phyloP scores from a whole-genome alignment of 2,329 filamentous ascomycete genomes.

The Leptographium radiaticola region DNA sequence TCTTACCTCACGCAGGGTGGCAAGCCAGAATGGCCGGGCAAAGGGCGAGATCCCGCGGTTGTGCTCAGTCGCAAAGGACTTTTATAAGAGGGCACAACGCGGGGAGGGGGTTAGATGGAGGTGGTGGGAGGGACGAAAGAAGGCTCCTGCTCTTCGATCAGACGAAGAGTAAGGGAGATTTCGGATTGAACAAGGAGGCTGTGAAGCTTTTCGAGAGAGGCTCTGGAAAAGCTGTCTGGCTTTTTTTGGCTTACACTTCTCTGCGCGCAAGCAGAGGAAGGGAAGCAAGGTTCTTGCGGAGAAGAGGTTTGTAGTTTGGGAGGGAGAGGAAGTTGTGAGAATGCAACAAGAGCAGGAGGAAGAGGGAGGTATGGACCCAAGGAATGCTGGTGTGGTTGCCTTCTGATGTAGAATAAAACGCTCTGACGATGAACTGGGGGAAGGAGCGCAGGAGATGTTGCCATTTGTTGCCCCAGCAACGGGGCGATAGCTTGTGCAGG shows the following conservation, averaged over 20 bases:
- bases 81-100: conserved; percentile 11
- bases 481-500: neutral
- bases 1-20: conserved; percentile 65
- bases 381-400: conserved; percentile 9
- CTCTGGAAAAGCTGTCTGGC: neutral
- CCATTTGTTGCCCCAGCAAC: conserved; percentile 13
- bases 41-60: conserved; percentile 21
- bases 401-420: neutral
- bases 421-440: conserved; percentile 5
- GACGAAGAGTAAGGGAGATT: neutral
- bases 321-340: neutral
- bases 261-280: neutral
- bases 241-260: neutral
- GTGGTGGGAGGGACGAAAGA: conserved; percentile 10
- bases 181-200: neutral
- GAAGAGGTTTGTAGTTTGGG: neutral
- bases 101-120: neutral
- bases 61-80: conserved; percentile 36
- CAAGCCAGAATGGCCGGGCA: conserved; percentile 70
- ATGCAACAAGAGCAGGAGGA: conserved; percentile 1
- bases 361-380: conserved; percentile 8
- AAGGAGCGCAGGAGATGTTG: conserved; percentile 7
- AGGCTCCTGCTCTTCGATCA: neutral
- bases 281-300: neutral
- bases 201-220: neutral